Evolutionary conservation across 2,329 filamentous ascomycete species (phyloP), one percentile per base, ranked within the genome.

Genomic region (Cercospora berteroae): DNA sequence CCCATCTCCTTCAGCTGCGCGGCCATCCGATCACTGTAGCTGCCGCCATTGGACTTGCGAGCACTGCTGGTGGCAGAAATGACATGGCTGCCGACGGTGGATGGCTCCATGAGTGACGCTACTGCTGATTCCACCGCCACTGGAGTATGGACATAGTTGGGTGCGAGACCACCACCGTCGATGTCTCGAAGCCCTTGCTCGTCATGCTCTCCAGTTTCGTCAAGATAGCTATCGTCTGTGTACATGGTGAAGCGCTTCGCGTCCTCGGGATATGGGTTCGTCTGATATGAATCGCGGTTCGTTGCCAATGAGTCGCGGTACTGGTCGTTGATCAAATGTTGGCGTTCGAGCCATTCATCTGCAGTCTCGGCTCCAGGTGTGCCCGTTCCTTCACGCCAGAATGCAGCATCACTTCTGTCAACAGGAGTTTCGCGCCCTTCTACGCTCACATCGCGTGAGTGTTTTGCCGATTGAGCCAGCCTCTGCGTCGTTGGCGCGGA

Each of bases 21-120:
- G 12, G 70, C 68, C 71, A 75, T 73, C 12, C 74, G 72, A 62
- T 77, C 70, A 44, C 71, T 72, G 64, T 76, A 73, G 29, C 70
- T 73, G 44, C 71, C 74, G 36, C 58, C 61, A 60, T 73, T 71
- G 20, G 65, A 52, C 64, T 74, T 74, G 29, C 66, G 52, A 16
- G 71, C 62, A 67, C 72, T 72, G 52, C 67, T 64, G 61, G 69
- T 57, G n/a, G 72, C 72, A 20, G 75, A 76, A 7, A 67, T 56
- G 64, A 71, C 57, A 62, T 72, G 71, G 63, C 75, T 77, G 69
- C 81, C 94, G 63, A 97, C 77, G 12, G 90, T 86, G 2, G 93
- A 96, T 0, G 93, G 94, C 18, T 93, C 92, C 73, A 95, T 90
- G 6, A 98, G 83, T 16, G 94, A 97, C 7, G 94, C 94, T 10